Conservation (phyloP, 257 asterid species). For the Phtheirospermum japonicum region DNA sequence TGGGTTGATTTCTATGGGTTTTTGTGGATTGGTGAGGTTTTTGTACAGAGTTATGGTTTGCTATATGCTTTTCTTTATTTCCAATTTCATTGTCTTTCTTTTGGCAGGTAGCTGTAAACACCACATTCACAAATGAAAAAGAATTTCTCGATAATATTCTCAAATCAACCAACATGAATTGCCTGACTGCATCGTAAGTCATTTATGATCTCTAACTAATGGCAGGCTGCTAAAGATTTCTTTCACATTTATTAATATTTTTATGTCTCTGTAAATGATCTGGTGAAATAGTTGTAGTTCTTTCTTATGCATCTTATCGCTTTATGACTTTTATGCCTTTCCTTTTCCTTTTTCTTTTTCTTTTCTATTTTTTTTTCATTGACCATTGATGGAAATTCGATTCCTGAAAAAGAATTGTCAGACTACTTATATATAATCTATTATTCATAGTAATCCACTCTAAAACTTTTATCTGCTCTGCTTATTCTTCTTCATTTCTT, state of each 20-base stretch:
- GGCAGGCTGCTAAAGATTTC: neutral
- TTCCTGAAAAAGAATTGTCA: neutral
- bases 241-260: neutral
- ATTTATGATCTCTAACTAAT: constrained; percentile 7
- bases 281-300: neutral
- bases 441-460: no score
- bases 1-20: no score
- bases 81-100: neutral
- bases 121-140: constrained; percentile 79
- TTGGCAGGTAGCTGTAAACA: constrained; percentile 94
- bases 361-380: no score
- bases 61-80: constrained; percentile 1
- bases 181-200: constrained; percentile 88
- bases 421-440: neutral
- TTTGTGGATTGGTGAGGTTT: no score
- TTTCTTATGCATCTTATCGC: constrained; percentile 13
- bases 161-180: constrained; percentile 95
- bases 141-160: constrained; percentile 92
- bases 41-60: no score
- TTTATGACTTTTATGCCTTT: constrained; percentile 9
- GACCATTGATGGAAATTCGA: neutral
- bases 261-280: neutral
- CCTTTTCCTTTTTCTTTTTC: no score
- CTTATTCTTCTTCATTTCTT: no score
- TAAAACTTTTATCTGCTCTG: no score